phyloP scores from a whole-genome alignment of 1,284 basidiomycete species.

The Ustilago nuda region DNA sequence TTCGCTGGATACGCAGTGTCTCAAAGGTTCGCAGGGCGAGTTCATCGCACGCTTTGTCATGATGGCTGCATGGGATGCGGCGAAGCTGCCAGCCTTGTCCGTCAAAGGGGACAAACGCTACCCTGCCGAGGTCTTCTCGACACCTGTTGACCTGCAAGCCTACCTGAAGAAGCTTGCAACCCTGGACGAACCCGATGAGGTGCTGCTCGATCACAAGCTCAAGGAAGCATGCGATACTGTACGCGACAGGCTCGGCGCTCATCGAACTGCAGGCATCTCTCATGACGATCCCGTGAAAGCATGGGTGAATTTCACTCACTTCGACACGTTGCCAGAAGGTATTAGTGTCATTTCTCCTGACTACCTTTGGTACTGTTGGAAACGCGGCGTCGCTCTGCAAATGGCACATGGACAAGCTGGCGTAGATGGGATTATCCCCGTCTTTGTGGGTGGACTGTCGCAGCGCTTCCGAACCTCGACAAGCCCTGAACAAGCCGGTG shows the following conservation, averaged over 20 bases:
- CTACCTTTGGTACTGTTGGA: conserved; percentile 33
- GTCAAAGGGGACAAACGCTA: not conserved
- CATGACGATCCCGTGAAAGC: not conserved
- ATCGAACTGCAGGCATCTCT: not conserved
- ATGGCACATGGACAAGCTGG: conserved; percentile 3
- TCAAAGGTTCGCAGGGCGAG: conserved; percentile 25
- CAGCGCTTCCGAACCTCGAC: not conserved
- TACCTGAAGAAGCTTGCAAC: not conserved
- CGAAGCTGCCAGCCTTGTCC: not conserved
- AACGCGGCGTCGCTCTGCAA: conserved; percentile 20
- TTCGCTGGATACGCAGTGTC: not conserved
- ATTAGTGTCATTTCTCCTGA: conserved; percentile 4
- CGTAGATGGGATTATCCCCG: conserved; percentile 25
- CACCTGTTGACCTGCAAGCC: not conserved
- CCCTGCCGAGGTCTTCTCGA: not conserved
- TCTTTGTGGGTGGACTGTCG: conserved; percentile 12
- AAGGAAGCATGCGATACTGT: not conserved
- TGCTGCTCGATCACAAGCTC: not conserved
- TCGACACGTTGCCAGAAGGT: not conserved
- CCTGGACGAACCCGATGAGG: not conserved
- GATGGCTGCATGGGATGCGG: conserved; percentile 20
- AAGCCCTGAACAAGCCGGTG: not conserved
- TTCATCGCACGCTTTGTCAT: conserved; percentile 11
- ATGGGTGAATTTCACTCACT: conserved; percentile 22
- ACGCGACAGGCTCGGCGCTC: not conserved